Evolutionary conservation across 148 eudicot species (phyloP), one percentile per base, ranked within the genome.

Genomic region (Rheum nobile): DNA sequence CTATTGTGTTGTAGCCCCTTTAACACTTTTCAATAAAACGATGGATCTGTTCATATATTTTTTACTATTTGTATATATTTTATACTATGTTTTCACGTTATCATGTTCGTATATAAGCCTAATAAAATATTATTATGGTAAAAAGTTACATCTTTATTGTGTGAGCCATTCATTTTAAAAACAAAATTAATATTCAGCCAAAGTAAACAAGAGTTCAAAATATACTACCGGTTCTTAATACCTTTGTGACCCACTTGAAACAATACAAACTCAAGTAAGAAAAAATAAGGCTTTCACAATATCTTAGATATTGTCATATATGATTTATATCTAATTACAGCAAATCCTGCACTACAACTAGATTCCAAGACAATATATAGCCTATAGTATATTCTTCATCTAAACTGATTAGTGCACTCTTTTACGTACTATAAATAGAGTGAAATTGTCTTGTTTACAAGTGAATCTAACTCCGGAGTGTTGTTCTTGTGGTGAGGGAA

Each of bases 401-500:
- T 59, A 59, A 59, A 59, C 19, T 22, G 63, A 55, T 21, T 24
- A 1, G 29, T 55, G 63, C 63, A 55, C 63, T 24, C 63, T 24
- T 24, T 24, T n/a, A n/a, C n/a, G n/a, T 24, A 55, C 63, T 22
- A 55, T 55, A 8, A 22, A 55, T 11, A 46, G 17, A 4, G 16
- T 24, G 34, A 29, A 59, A 10, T 11, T 59, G 17, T 12, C 16
- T 46, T 11, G 29, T n/a, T 41, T 22, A 68, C 41, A 17, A 39
- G 28, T 14, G 61, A n/a, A 50, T 50, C 34, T 68, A 74, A 38
- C 35, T 42, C 52, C 83, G 89, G 39, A 16, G 72, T 13, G 89
- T 76, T 24, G 92, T 82, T 85, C 99, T 84, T 16, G 99, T 95
- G 11, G 99, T 95, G 61, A 95, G 94, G 54, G 99, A 95, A 34